These are phyloP conservation scores for Candida xiaguanensis DNA, from an alignment of 805 yeast species.

Conservation along the genomic window DNA sequence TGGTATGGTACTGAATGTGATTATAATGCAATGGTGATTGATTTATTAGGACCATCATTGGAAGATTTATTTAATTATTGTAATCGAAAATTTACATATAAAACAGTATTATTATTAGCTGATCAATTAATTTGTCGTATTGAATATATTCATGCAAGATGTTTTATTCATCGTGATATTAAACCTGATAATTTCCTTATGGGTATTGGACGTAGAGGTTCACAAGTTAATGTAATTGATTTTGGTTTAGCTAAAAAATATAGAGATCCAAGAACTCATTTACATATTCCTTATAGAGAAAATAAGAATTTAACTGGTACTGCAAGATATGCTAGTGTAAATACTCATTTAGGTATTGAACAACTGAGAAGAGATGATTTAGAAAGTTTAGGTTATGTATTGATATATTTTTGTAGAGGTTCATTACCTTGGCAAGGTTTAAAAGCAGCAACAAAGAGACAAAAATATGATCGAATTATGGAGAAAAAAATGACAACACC, in stretches of 20 bases:
- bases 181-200: slow-evolving; percentile 80
- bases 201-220: slow-evolving; percentile 93
- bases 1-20: slow-evolving; percentile 96
- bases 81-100: slow-evolving; percentile 86
- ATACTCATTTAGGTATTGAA: slow-evolving; percentile 95
- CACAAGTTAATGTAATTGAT: slow-evolving; percentile 91
- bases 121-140: slow-evolving; percentile 93
- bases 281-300: slow-evolving; percentile 94
- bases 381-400: slow-evolving; percentile 90
- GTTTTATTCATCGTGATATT: slow-evolving; percentile 82
- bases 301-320: slow-evolving; percentile 96
- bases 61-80: slow-evolving; percentile 97
- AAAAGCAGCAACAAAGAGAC: slow-evolving; percentile 94
- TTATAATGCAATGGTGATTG: slow-evolving; percentile 95
- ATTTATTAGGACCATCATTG: slow-evolving; percentile 88
- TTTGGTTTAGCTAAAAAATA: slow-evolving; percentile 92
- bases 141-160: slow-evolving; percentile 92
- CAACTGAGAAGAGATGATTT: slow-evolving; percentile 96
- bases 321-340: slow-evolving; percentile 92
- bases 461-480: slow-evolving; percentile 93
- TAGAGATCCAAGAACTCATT: slow-evolving; percentile 89
- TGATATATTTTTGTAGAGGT: slow-evolving; percentile 92
- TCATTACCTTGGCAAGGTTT: slow-evolving; percentile 98
- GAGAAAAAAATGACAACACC: slow-evolving; percentile 92
- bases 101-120: slow-evolving; percentile 88